Conservation (phyloP, 2,329 filamentous ascomycete genomes). For the Phyllosticta citribraziliensis region DNA sequence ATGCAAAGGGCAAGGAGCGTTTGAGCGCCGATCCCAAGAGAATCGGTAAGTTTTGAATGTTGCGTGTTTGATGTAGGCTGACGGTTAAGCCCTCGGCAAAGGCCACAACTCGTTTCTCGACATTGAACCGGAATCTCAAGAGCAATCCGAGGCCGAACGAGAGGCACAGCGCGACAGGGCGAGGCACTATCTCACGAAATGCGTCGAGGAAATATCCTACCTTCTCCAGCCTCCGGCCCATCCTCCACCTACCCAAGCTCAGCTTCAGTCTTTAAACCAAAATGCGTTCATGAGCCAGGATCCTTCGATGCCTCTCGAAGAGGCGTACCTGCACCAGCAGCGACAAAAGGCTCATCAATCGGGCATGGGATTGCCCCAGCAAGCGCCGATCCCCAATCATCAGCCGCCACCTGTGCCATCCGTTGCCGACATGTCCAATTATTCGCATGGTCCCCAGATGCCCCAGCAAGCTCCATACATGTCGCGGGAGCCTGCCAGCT, state of each 20-base stretch:
- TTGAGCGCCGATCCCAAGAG: conserved; percentile 6
- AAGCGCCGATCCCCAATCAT: conserved; percentile 48
- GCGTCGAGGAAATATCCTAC: conserved; percentile 59
- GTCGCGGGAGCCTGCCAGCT: conserved; percentile 33
- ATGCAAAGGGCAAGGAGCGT: conserved; percentile 20
- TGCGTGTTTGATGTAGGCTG: not conserved
- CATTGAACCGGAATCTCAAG: conserved; percentile 32
- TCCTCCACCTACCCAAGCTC: conserved; percentile 44
- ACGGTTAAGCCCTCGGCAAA: conserved; percentile 33
- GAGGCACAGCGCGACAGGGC: conserved; percentile 54
- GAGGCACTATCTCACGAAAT: conserved; percentile 53
- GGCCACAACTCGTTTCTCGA: conserved; percentile 43
- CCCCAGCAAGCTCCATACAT: conserved; percentile 34
- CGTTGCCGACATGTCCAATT: conserved; percentile 34
- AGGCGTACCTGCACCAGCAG: conserved; percentile 49
- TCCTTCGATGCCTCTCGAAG: conserved; percentile 47
- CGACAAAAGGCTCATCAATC: conserved; percentile 40
- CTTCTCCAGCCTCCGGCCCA: conserved; percentile 56
- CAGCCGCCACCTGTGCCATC: conserved; percentile 43
- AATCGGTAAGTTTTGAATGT: not conserved
- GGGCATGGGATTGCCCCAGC: conserved; percentile 23
- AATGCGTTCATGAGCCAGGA: conserved; percentile 39
- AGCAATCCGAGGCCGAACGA: conserved; percentile 41
- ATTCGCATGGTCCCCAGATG: conserved; percentile 25
- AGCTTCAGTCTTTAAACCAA: conserved; percentile 26